phyloP scores from a whole-genome alignment of 768 basidiomycete genomes.

The Rossbeevera mucosa region DNA sequence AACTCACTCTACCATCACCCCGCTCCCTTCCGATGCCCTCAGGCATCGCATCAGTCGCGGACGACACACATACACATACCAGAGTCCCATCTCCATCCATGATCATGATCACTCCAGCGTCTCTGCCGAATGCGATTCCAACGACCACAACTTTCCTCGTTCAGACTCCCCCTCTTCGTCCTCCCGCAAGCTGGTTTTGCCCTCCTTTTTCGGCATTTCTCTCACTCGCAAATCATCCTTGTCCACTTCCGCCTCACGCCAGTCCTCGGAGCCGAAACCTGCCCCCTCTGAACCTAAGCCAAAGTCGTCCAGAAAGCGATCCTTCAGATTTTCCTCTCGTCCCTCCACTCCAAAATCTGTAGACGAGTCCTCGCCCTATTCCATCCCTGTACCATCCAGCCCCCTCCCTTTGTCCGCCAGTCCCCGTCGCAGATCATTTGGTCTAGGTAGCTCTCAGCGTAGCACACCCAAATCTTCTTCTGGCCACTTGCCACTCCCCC shows the following conservation, averaged over 20 bases:
- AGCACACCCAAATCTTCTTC: conserved; percentile 30
- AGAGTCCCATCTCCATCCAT: conserved; percentile 3
- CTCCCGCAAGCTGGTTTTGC: conserved; percentile 19
- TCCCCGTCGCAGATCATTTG: conserved; percentile 31
- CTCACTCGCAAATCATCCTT: conserved; percentile 26
- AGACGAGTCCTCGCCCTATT: conserved; percentile 16
- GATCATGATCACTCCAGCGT: conserved; percentile 12
- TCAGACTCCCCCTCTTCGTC: conserved; percentile 29
- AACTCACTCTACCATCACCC: conserved; percentile 57
- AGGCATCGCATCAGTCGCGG: conserved; percentile 14
- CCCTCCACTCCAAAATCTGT: conserved; percentile 28
- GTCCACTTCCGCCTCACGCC: conserved; percentile 14
- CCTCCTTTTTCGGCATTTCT: conserved; percentile 28
- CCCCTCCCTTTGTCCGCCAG: conserved; percentile 32
- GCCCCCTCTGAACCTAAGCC: conserved; percentile 21
- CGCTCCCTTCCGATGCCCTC: conserved; percentile 45
- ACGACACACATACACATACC: conserved; percentile 17
- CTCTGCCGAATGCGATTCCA: conserved; percentile 12
- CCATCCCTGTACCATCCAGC: conserved; percentile 28
- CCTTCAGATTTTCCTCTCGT: conserved; percentile 30
- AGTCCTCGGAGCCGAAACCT: conserved; percentile 19
- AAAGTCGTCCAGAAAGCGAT: conserved; percentile 26
- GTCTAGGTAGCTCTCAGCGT: conserved; percentile 26
- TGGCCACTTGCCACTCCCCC: conserved; percentile 24
- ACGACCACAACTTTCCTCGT: conserved; percentile 22